These are phyloP conservation scores for Pseudocercospora cruenta DNA, from an alignment of 2,329 filamentous ascomycete genomes.

Conservation along the genomic window DNA sequence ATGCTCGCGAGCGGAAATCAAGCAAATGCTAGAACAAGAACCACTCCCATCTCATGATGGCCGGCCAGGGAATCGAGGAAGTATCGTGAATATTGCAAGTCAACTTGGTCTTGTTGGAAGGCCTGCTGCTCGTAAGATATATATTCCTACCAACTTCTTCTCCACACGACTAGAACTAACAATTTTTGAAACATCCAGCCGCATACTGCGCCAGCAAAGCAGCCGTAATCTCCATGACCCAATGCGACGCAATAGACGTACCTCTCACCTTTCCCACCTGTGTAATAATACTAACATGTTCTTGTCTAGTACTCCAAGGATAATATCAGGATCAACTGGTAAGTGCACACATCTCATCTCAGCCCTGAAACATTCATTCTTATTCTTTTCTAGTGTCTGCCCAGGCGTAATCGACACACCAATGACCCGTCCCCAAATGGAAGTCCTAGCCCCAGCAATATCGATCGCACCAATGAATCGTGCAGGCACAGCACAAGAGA, in stretches of 20 bases:
- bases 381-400: slow-evolving; percentile 49
- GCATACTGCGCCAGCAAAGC: slow-evolving; percentile 54
- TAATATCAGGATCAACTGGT: slow-evolving; percentile 50
- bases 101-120: slow-evolving; percentile 50
- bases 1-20: slow-evolving; percentile 48
- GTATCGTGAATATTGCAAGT: slow-evolving; percentile 52
- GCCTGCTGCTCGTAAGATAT: slow-evolving; percentile 47
- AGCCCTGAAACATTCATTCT: too few species aligned
- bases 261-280: slow-evolving; percentile 17
- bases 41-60: slow-evolving; percentile 50
- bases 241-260: slow-evolving; percentile 54
- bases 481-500: slow-evolving; percentile 51
- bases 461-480: slow-evolving; percentile 45
- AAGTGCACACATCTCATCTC: not conserved
- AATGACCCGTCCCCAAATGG: slow-evolving; percentile 47
- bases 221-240: slow-evolving; percentile 52
- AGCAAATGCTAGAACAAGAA: slow-evolving; percentile 51
- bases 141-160: too few species aligned
- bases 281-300: not conserved
- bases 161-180: too few species aligned
- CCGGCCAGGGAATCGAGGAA: slow-evolving; percentile 45
- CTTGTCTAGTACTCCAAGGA: slow-evolving; percentile 47
- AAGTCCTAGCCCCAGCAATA: slow-evolving; percentile 35
- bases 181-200: too few species aligned
- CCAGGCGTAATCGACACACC: slow-evolving; percentile 53